A percentile compares a stretch with the other conserved stretches of the same genome.
Conservation (phyloP, 495 filamentous ascomycete species). For the Barbatosphaeria neglecta region DNA sequence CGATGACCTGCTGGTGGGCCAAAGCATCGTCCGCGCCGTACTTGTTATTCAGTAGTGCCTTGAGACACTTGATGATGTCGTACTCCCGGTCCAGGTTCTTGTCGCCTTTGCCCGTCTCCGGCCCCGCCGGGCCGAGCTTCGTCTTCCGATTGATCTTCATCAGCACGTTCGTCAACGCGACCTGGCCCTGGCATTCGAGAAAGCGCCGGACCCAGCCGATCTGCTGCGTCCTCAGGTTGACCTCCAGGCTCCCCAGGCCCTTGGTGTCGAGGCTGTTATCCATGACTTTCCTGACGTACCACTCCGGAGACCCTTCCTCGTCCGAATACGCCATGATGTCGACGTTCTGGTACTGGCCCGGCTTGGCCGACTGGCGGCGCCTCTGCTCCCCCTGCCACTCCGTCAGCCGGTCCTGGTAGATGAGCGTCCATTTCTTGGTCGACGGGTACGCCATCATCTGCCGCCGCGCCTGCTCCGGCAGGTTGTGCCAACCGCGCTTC, state of each 20-base stretch:
- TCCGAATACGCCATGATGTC: constrained; percentile 62
- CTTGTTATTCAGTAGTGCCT: constrained; percentile 97
- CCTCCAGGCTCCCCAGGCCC: constrained; percentile 79
- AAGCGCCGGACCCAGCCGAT: constrained; percentile 97
- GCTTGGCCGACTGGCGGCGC: constrained; percentile 58
- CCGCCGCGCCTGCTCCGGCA: constrained; percentile 87
- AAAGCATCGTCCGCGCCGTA: constrained; percentile 98
- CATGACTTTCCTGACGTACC: constrained; percentile 96
- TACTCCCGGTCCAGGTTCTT: constrained; percentile 92
- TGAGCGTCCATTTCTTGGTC: constrained; percentile 92
- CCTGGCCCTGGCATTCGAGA: constrained; percentile 93
- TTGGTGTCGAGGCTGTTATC: constrained; percentile 88
- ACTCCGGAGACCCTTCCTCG: constrained; percentile 93
- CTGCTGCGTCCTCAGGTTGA: constrained; percentile 89
- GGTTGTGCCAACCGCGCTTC: constrained; percentile 90
- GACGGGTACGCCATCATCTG: constrained; percentile 94
- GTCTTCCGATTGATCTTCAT: constrained; percentile 84
- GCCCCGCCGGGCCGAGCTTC: constrained; percentile 58
- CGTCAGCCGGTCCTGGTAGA: constrained; percentile 86
- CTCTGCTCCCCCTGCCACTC: constrained; percentile 94
- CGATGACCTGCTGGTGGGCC: constrained; percentile 75
- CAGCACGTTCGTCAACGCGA: constrained; percentile 89
- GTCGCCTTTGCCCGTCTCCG: constrained; percentile 56
- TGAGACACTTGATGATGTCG: constrained; percentile 94
- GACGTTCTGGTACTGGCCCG: constrained; percentile 45